Evolutionary conservation across 306 rosid species (phyloP), one percentile per base, ranked within the genome.

Genomic region (Corylus avellana): DNA sequence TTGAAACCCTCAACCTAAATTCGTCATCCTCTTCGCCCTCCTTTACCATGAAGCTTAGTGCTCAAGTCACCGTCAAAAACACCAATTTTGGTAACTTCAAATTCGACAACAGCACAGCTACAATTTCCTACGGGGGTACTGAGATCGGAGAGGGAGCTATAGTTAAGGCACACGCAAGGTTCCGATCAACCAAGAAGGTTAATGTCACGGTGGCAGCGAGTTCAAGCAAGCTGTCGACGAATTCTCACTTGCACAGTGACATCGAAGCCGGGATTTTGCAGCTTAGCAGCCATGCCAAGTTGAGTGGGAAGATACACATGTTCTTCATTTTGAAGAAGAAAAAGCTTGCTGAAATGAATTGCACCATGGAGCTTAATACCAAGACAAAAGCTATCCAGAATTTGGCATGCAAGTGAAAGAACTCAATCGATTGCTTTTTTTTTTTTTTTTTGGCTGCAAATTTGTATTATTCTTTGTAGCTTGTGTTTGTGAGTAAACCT

Each of bases 41-140:
- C 67, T 81, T 85, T 11, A 78, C 20, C 13, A 12, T 73, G 57
- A 25, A 64, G 25, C 7, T 85, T 47, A 22, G 47, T 6, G 76
- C 85, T 12, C 22, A 53, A 16, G 69, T 85, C 4, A 64, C 81
- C 0, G 76, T 85, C 56, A 85, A 81, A 48, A 85, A 85, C 81
- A 81, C 64, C 20, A 85, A 85, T 59, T 81, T 78, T 1, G 88
- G 85, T 1, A 62, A 71, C 68, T 81, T 74, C 85, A 85, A 81
- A 74, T 85, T 78, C 81, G 83, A 78, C 4, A 8, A 47, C 70
- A 29, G 75, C 73, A 75, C 70, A 18, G 81, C 75, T 20, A 63
- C 48, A 8, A n/a, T 81, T 53, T 78, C 78, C 50, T 81, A 85
- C 50, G 56, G 61, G 16, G 88, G 83, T n/a, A 39, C 39, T 37